Evolutionary conservation across 306 rosid genomes (phyloP).

Genomic region (Ochetophila trinervis): DNA sequence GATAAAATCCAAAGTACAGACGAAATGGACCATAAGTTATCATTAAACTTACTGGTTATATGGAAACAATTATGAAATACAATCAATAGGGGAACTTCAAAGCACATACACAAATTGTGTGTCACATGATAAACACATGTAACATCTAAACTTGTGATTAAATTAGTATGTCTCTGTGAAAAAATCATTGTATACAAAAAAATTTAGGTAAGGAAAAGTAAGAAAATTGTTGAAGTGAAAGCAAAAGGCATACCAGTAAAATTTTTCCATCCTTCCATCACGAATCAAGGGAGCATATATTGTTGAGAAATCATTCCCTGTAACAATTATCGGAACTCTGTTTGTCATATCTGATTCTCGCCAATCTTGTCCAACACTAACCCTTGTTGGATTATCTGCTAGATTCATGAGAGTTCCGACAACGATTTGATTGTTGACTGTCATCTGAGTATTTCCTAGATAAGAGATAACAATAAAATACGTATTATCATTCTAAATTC

Average conservation of each 20-base stretch:
- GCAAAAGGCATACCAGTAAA: constrained; percentile 68
- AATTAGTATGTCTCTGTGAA: not conserved
- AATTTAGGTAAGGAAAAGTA: constrained; percentile 5
- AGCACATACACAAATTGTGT: no score
- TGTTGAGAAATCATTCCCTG: constrained; percentile 95
- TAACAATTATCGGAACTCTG: constrained; percentile 87
- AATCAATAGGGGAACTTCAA: no score
- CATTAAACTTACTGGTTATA: no score
- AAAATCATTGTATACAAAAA: not conserved
- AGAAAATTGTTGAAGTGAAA: constrained; percentile 12
- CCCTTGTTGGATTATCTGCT: constrained; percentile 89
- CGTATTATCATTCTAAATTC: constrained; percentile 1
- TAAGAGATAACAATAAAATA: constrained; percentile 19
- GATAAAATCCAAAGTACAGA: no score
- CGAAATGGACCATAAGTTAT: no score
- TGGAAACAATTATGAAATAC: no score
- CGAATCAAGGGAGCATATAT: constrained; percentile 96
- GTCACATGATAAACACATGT: no score
- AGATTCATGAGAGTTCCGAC: constrained; percentile 97
- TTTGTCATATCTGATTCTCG: constrained; percentile 67
- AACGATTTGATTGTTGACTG: constrained; percentile 97
- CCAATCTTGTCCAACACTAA: constrained; percentile 93
- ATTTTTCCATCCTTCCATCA: constrained; percentile 98
- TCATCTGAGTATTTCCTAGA: constrained; percentile 87
- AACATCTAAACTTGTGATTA: not conserved